Conservation (phyloP, 192 early-diverging fungal species). For the Backusella tuberculispora region DNA sequence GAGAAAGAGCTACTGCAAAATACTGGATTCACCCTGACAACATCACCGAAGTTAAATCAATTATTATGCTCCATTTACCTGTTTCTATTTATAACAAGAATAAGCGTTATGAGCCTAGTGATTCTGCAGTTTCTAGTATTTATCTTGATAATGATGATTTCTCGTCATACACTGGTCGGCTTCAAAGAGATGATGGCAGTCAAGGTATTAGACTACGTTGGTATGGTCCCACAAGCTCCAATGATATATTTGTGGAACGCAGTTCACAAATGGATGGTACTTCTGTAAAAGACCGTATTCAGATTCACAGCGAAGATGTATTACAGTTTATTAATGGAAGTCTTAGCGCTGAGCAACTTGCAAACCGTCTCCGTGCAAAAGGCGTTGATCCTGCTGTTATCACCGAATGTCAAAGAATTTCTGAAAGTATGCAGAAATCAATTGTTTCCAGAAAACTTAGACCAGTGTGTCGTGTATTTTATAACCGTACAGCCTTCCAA, state of each 20-base stretch:
- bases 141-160: constrained; percentile 41
- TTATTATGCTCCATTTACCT: constrained; percentile 44
- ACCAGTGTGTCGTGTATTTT: constrained; percentile 35
- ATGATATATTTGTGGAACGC: constrained; percentile 36
- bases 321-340: constrained; percentile 22
- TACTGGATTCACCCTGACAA: constrained; percentile 48
- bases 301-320: constrained; percentile 27
- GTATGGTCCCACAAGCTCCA: constrained; percentile 32
- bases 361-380: constrained; percentile 64
- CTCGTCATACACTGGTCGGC: constrained; percentile 35
- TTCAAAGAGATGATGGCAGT: constrained; percentile 41
- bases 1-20: constrained; percentile 79
- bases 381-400: constrained; percentile 64
- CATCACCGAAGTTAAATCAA: constrained; percentile 43
- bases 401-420: constrained; percentile 50
- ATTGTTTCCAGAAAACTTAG: constrained; percentile 29
- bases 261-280: constrained; percentile 36
- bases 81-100: constrained; percentile 49
- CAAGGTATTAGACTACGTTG: constrained; percentile 39
- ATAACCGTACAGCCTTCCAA: constrained; percentile 43
- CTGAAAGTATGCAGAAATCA: constrained; percentile 30
- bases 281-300: constrained; percentile 37
- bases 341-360: constrained; percentile 53
- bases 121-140: constrained; percentile 40
- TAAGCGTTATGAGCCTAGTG: constrained; percentile 49